Conservation (phyloP, 331 rosid species). For the Ulmus americana region DNA sequence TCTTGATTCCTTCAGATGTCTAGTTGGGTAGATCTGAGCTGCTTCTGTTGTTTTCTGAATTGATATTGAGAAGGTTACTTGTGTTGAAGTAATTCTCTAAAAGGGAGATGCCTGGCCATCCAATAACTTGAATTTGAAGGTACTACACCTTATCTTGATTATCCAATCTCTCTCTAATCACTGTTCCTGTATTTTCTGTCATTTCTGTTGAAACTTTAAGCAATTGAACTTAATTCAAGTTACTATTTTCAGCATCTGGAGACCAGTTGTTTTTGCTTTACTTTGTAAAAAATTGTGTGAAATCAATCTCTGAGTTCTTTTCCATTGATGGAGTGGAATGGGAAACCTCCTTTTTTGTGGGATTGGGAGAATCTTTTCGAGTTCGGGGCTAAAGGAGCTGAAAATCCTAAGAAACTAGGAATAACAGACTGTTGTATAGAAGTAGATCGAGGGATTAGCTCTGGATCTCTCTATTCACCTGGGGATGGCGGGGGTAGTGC, state of each 20-base stretch:
- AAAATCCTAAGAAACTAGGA: conserved; percentile 42
- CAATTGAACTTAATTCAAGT: not conserved
- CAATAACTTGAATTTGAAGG: conserved; percentile 11
- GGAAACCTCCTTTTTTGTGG: conserved; percentile 56
- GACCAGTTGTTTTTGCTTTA: conserved; percentile 24
- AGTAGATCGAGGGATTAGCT: conserved; percentile 48
- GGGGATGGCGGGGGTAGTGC: conserved; percentile 29
- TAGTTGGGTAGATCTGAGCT: conserved; percentile 15
- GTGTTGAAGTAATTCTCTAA: not conserved
- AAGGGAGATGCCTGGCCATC: not conserved
- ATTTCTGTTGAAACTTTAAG: not conserved
- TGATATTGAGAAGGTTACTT: not conserved
- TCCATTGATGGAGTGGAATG: conserved; percentile 71
- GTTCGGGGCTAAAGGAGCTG: conserved; percentile 48
- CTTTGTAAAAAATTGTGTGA: conserved; percentile 21
- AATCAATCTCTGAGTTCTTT: conserved; percentile 15
- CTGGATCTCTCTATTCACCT: conserved; percentile 46
- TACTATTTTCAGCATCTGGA: conserved; percentile 38
- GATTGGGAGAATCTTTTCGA: conserved; percentile 68
- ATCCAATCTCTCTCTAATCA: not conserved
- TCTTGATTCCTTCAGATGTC: conserved; percentile 6
- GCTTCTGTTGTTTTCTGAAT: conserved; percentile 1
- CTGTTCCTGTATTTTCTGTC: not conserved
- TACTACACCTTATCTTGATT: conserved; percentile 6
- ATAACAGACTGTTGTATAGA: conserved; percentile 42